phyloP scores from a whole-genome alignment of 2,329 filamentous ascomycete genomes.

The Sphaerulina populicola region DNA sequence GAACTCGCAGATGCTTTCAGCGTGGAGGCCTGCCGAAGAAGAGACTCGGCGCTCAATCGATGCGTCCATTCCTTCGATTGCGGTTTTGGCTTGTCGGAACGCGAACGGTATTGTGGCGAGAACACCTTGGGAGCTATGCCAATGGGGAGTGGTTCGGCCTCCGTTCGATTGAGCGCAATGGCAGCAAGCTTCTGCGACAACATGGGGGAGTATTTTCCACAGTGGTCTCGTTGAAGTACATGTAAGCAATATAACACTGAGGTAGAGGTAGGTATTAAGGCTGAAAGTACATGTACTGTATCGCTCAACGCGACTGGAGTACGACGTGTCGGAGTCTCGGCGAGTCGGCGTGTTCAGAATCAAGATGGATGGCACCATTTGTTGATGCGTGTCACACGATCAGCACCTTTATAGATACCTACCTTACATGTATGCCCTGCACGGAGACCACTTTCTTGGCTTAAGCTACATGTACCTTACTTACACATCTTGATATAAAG shows the following conservation, averaged over 20 bases:
- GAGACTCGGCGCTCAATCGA: constrained; percentile 13
- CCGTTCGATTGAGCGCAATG: constrained; percentile 8
- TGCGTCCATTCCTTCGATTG: constrained; percentile 8
- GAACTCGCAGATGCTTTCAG: constrained; percentile 16
- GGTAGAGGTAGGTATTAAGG: too few relatives aligned
- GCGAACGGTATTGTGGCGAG: constrained; percentile 5
- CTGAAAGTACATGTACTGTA: too few relatives aligned
- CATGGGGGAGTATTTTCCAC: neutral
- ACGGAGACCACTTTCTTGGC: neutral
- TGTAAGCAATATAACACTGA: neutral
- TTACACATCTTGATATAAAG: constrained; percentile 5
- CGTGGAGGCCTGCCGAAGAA: constrained; percentile 8
- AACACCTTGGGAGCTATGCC: constrained; percentile 17
- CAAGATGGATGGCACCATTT: neutral
- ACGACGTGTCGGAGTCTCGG: neutral
- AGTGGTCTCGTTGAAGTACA: neutral
- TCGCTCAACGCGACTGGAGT: too few relatives aligned
- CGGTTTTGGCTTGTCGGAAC: neutral
- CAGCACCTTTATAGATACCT: too few relatives aligned
- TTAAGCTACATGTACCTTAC: neutral
- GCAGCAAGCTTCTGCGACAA: constrained; percentile 11
- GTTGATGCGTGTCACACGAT: neutral
- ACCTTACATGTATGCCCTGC: too few relatives aligned
- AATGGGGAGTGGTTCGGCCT: constrained; percentile 5
- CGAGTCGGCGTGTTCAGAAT: neutral